Evolutionary conservation across 768 basidiomycete genomes (phyloP).

Genomic region (Pulveroboletus frians): DNA sequence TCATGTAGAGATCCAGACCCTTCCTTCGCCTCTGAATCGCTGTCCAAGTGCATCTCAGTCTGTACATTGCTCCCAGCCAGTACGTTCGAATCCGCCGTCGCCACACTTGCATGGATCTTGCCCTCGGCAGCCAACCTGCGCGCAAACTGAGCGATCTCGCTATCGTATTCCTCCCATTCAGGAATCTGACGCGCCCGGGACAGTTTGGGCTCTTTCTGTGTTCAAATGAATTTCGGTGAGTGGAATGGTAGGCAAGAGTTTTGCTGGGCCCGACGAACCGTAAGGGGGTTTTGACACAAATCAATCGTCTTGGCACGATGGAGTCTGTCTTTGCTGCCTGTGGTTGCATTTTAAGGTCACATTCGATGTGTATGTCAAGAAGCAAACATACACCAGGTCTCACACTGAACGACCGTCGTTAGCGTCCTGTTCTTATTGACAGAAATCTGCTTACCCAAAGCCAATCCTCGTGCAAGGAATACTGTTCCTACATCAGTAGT

Average conservation of each 20-base stretch:
- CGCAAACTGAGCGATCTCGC: conserved; percentile 82
- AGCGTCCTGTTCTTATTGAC: conserved; percentile 1
- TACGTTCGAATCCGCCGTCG: conserved; percentile 63
- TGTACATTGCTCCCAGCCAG: conserved; percentile 48
- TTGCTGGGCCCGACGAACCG: conserved; percentile 45
- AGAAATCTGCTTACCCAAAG: conserved; percentile 65
- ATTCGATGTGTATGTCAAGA: not conserved
- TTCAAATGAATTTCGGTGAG: conserved; percentile 1
- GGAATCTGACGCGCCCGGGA: conserved; percentile 91
- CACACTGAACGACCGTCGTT: conserved; percentile 55
- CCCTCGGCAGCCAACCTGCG: conserved; percentile 66
- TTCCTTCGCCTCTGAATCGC: not conserved
- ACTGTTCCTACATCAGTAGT: conserved; percentile 39
- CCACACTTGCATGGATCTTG: conserved; percentile 60
- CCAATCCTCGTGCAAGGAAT: conserved; percentile 89
- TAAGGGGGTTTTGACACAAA: conserved; percentile 93
- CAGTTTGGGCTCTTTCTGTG: conserved; percentile 95
- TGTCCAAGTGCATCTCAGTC: not conserved
- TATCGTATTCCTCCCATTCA: conserved; percentile 95
- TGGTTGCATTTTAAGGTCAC: conserved; percentile 1
- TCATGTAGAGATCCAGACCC: conserved; percentile 7
- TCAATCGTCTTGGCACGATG: conserved; percentile 86
- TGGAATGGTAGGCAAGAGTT: not conserved
- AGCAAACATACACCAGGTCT: conserved; percentile 86
- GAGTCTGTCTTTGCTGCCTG: conserved; percentile 79